Conservation (phyloP, 2,329 filamentous ascomycete genomes). For the Corinectria fuckeliana region DNA sequence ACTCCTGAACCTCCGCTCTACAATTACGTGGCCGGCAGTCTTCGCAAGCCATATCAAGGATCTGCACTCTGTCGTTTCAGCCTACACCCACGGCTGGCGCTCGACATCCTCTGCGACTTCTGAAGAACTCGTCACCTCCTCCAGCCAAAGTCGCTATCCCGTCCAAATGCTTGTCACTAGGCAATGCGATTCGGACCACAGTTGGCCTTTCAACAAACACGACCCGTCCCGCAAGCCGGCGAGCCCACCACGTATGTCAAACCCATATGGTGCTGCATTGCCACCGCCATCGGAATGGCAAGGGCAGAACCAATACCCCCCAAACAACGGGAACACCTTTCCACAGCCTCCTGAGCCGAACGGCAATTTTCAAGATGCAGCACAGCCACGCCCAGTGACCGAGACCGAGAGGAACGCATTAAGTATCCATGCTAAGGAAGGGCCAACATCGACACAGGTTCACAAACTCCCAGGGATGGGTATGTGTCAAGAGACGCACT, state of each 20-base stretch:
- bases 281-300: constrained; percentile 64
- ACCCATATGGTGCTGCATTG: constrained; percentile 58
- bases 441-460: constrained; percentile 43
- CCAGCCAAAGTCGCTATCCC: constrained; percentile 43
- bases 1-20: constrained; percentile 16
- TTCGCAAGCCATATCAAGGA: constrained; percentile 21
- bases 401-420: constrained; percentile 54
- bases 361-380: constrained; percentile 33
- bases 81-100: constrained; percentile 15
- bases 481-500: constrained; percentile 49
- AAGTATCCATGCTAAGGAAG: constrained; percentile 71
- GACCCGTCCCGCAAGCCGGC: constrained; percentile 54
- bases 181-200: constrained; percentile 60
- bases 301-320: constrained; percentile 59
- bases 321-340: constrained; percentile 53
- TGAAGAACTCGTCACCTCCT: constrained; percentile 13
- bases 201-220: constrained; percentile 62
- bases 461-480: constrained; percentile 50
- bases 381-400: constrained; percentile 40
- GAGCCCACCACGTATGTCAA: constrained; percentile 62
- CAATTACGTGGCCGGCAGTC: constrained; percentile 13
- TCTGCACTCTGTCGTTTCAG: constrained; percentile 33
- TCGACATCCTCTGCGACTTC: constrained; percentile 22
- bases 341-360: constrained; percentile 53
- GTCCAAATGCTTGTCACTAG: constrained; percentile 59